Conservation (phyloP, 768 basidiomycete species). For the Leucocoprinus sp. region DNA sequence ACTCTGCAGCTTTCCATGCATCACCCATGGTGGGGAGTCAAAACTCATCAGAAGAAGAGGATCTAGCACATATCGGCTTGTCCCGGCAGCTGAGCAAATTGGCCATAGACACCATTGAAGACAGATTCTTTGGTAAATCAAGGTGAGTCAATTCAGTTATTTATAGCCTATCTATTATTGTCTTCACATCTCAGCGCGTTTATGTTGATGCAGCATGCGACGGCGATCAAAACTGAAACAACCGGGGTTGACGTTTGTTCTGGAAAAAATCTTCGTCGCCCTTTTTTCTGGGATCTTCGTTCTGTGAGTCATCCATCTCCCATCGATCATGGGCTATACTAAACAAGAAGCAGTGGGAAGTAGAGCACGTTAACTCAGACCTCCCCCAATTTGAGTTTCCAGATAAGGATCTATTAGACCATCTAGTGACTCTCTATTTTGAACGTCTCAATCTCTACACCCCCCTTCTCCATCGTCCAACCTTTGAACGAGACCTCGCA, state of each 20-base stretch:
- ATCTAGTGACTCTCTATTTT: constrained; percentile 56
- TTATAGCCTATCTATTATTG: neutral
- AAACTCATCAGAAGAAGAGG: constrained; percentile 21
- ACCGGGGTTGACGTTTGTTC: constrained; percentile 17
- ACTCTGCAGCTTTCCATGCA: constrained; percentile 10
- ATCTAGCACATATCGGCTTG: constrained; percentile 25
- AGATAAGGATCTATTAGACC: constrained; percentile 35
- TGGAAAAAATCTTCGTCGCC: constrained; percentile 17
- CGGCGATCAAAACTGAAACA: constrained; percentile 33
- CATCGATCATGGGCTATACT: neutral
- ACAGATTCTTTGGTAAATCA: constrained; percentile 35
- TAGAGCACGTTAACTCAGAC: constrained; percentile 16
- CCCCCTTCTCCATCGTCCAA: constrained; percentile 63
- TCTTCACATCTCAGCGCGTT: constrained; percentile 24
- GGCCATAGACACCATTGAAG: constrained; percentile 21
- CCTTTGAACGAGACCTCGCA: constrained; percentile 44
- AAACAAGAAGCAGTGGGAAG: constrained; percentile 29
- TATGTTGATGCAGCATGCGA: constrained; percentile 34
- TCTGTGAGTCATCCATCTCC: constrained; percentile 16
- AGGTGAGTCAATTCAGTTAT: constrained; percentile 17
- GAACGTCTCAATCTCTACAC: constrained; percentile 35
- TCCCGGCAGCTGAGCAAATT: constrained; percentile 24
- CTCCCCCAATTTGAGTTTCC: constrained; percentile 34
- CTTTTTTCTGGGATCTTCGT: constrained; percentile 23
- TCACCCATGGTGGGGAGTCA: constrained; percentile 11